phyloP scores from a whole-genome alignment of 1,139 yeast genomes.

The Schwanniomyces etchellsii region DNA sequence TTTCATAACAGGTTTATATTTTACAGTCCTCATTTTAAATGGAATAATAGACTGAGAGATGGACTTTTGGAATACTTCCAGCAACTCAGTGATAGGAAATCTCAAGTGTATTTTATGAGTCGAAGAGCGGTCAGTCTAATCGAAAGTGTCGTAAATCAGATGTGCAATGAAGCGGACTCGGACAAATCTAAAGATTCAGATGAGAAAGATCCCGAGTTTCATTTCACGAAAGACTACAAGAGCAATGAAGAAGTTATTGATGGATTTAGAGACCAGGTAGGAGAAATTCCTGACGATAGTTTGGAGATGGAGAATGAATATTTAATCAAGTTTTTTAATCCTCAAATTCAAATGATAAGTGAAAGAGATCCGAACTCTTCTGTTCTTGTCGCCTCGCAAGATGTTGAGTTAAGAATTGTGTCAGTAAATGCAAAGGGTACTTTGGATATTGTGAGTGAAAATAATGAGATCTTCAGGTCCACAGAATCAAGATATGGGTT shows the following conservation, averaged over 20 bases:
- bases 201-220: conserved; percentile 7
- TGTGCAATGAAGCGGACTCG: conserved; percentile 9
- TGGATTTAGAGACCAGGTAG: conserved; percentile 27
- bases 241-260: conserved; percentile 29
- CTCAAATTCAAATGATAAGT: conserved; percentile 38
- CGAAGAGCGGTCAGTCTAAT: conserved; percentile 69
- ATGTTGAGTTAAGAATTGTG: conserved; percentile 63
- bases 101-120: conserved; percentile 58
- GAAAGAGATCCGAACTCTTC: conserved; percentile 28
- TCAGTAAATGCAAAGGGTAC: conserved; percentile 47
- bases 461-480: conserved; percentile 34
- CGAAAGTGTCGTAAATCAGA: conserved; percentile 24
- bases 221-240: conserved; percentile 10
- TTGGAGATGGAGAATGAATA: conserved; percentile 35
- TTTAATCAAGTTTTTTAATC: conserved; percentile 37
- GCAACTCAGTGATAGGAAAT: conserved; percentile 49
- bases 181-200: conserved; percentile 8
- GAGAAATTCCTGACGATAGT: conserved; percentile 17
- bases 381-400: conserved; percentile 59
- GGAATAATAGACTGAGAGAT: conserved; percentile 70
- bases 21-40: conserved; percentile 70
- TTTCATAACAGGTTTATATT: conserved; percentile 77
- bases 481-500: conserved; percentile 74
- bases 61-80: conserved; percentile 59
- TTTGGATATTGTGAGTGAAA: conserved; percentile 37